Evolutionary conservation across 2,329 filamentous ascomycete species (phyloP).

Genomic region (Fusarium guadeloupense): DNA sequence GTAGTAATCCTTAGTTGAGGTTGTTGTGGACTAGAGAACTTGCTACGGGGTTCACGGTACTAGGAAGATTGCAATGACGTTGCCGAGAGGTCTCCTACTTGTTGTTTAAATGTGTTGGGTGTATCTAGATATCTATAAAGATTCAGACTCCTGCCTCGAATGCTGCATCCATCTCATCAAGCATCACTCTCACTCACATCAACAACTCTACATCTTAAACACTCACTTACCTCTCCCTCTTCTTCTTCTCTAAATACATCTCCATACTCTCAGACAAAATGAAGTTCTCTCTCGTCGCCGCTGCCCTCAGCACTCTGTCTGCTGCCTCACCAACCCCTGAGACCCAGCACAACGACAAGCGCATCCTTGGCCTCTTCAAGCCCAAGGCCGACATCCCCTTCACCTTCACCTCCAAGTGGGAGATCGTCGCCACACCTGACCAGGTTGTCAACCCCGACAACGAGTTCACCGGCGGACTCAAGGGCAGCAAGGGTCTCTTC

Average conservation of each 20-base stretch:
- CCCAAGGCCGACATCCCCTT: constrained; percentile 39
- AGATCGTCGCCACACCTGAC: constrained; percentile 58
- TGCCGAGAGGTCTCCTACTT: not conserved
- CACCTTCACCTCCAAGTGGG: constrained; percentile 59
- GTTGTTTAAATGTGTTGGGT: not conserved
- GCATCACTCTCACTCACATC: constrained; percentile 1
- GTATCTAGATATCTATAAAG: constrained; percentile 17
- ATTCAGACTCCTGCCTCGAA: not conserved
- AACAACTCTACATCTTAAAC: not conserved
- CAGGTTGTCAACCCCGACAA: constrained; percentile 58
- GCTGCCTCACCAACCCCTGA: constrained; percentile 37
- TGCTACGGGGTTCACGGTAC: constrained; percentile 2
- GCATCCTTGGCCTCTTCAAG: constrained; percentile 29
- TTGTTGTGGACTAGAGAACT: constrained; percentile 6
- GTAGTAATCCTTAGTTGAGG: not conserved
- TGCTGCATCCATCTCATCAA: not conserved
- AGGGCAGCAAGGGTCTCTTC: constrained; percentile 58
- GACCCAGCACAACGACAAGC: constrained; percentile 31
- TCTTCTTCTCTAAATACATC: not conserved
- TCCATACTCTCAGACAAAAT: constrained; percentile 22
- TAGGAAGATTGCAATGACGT: constrained; percentile 24
- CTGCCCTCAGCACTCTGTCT: constrained; percentile 36
- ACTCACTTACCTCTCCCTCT: not conserved
- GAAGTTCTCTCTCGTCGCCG: constrained; percentile 38
- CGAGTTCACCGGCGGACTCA: constrained; percentile 51